phyloP scores from a whole-genome alignment of 2,329 filamentous ascomycete genomes.

The Fusarium anguioides region DNA sequence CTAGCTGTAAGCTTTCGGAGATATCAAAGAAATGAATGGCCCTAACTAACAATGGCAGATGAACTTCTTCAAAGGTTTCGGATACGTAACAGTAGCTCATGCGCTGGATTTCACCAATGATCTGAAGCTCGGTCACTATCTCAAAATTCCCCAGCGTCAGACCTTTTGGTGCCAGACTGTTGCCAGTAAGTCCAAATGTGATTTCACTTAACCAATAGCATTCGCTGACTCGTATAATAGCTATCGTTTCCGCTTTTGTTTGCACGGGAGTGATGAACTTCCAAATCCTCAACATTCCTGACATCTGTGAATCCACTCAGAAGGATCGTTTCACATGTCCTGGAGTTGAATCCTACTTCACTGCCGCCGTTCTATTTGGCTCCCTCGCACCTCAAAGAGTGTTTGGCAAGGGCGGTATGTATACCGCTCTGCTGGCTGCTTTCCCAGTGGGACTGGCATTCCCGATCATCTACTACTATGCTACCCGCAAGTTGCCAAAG shows the following conservation, averaged over 20 bases:
- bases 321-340: constrained; percentile 54
- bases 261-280: constrained; percentile 53
- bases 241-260: constrained; percentile 51
- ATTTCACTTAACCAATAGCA: too few species aligned
- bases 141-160: constrained; percentile 56
- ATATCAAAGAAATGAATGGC: accelerated
- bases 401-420: constrained; percentile 51
- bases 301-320: constrained; percentile 52
- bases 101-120: constrained; percentile 52
- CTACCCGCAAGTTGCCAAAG: constrained; percentile 50
- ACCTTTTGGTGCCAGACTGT: constrained; percentile 51
- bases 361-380: constrained; percentile 56
- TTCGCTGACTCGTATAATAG: background rate
- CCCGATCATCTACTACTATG: constrained; percentile 52
- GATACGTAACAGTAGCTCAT: constrained; percentile 52
- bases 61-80: constrained; percentile 60
- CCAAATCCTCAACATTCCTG: constrained; percentile 50
- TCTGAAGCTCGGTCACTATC: constrained; percentile 55
- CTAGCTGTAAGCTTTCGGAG: constrained; percentile 43
- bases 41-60: constrained; percentile 42
- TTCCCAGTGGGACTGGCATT: constrained; percentile 55
- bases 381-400: constrained; percentile 53
- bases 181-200: constrained; percentile 35
- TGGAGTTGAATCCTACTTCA: constrained; percentile 54
- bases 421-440: constrained; percentile 52